phyloP scores from a whole-genome alignment of 352 stramenopile species.

The Globisporangium emineosum region DNA sequence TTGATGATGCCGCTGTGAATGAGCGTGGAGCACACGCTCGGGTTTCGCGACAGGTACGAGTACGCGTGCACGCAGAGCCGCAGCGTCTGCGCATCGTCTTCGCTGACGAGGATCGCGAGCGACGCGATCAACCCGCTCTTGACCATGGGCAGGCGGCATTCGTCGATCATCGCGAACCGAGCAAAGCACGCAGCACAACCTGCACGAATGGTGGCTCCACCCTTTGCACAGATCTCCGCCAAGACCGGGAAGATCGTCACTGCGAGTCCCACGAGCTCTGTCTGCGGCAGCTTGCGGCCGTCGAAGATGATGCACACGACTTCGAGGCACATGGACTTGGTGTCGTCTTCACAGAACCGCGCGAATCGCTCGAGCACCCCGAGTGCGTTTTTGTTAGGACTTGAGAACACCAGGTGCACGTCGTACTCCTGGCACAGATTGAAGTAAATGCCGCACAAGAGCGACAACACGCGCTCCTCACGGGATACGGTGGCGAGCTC shows the following conservation, averaged over 20 bases:
- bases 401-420: conserved; percentile 42
- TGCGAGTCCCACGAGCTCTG: conserved; percentile 39
- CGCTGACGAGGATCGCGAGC: conserved; percentile 46
- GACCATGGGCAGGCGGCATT: conserved; percentile 52
- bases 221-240: conserved; percentile 34
- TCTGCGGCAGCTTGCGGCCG: conserved; percentile 34
- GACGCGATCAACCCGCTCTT: conserved; percentile 43
- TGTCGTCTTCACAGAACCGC: conserved; percentile 28
- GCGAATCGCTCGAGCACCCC: conserved; percentile 39
- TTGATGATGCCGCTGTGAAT: conserved; percentile 66
- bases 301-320: conserved; percentile 68
- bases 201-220: conserved; percentile 25
- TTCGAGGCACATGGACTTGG: conserved; percentile 55
- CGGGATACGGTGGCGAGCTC: conserved; percentile 20
- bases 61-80: conserved; percentile 67
- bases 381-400: conserved; percentile 21
- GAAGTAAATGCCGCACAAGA: conserved; percentile 57
- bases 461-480: conserved; percentile 24
- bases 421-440: conserved; percentile 65
- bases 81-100: conserved; percentile 50
- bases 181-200: conserved; percentile 65
- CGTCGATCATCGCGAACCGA: conserved; percentile 54
- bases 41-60: conserved; percentile 49
- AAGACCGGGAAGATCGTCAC: conserved; percentile 41
- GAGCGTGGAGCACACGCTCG: conserved; percentile 41